phyloP scores from a whole-genome alignment of 2,329 filamentous ascomycete species.

The Beauveria varroae region DNA sequence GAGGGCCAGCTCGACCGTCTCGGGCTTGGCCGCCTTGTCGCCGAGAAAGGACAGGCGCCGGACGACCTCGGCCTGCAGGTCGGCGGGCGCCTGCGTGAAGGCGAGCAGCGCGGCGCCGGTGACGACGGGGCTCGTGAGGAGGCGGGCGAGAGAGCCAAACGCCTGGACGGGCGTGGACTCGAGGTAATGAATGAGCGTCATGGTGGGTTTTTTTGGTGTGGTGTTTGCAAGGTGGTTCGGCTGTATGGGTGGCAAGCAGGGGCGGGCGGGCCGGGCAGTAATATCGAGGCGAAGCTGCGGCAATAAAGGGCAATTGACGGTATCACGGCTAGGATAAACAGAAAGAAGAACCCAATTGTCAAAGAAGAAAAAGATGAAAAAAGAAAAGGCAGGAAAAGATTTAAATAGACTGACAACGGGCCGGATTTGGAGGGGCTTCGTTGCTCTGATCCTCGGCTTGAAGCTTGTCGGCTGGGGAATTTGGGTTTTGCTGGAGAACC shows the following conservation, averaged over 20 bases:
- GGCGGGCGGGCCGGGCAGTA: not conserved
- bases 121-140: constrained; percentile 13
- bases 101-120: constrained; percentile 15
- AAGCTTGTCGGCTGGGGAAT: not conserved
- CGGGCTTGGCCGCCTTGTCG: constrained; percentile 6
- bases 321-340: not conserved
- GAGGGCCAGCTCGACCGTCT: constrained; percentile 3
- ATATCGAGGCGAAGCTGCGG: not conserved
- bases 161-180: constrained; percentile 14
- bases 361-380: not conserved
- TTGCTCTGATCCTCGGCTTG: constrained; percentile 1
- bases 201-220: not conserved
- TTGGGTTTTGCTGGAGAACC: not conserved
- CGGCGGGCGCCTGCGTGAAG: constrained; percentile 10
- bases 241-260: not conserved
- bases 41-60: constrained; percentile 7
- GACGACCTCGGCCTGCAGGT: constrained; percentile 3
- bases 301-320: not conserved
- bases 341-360: not conserved
- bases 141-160: constrained; percentile 3
- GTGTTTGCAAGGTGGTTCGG: not conserved
- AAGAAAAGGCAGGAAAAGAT: not conserved
- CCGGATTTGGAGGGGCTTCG: constrained; percentile 4
- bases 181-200: constrained; percentile 4
- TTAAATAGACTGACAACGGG: not conserved